Percentiles rank a stretch among this genome's conserved stretches.
phyloP scores from a whole-genome alignment of 805 yeast species.

The Cyberlindnera sargentensis region DNA sequence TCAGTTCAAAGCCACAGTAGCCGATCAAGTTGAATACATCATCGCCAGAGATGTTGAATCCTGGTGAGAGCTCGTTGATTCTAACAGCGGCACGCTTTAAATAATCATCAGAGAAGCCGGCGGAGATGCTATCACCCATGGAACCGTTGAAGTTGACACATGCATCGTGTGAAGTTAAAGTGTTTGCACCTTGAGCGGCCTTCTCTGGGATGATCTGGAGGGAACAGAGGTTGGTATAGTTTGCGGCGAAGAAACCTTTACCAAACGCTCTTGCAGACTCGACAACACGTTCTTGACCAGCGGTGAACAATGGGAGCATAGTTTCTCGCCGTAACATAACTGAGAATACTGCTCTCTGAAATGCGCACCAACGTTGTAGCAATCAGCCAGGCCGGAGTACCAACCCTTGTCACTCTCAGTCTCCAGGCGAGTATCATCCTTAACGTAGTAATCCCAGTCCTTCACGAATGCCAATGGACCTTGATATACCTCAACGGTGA shows the following conservation, averaged over 20 bases:
- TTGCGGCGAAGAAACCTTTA: constrained; percentile 42
- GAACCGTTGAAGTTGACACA: constrained; percentile 32
- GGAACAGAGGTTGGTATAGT: constrained; percentile 26
- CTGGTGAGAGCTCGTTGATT: constrained; percentile 47
- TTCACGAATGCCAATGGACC: constrained; percentile 51
- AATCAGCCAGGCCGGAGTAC: constrained; percentile 41
- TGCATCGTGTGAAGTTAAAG: constrained; percentile 40
- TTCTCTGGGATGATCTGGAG: constrained; percentile 35
- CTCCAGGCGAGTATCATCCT: constrained; percentile 33
- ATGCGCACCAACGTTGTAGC: constrained; percentile 37
- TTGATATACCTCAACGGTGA: constrained; percentile 24
- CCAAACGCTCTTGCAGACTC: constrained; percentile 40
- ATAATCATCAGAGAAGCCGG: constrained; percentile 27
- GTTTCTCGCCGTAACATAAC: constrained; percentile 30
- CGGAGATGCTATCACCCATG: constrained; percentile 11
- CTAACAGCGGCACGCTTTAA: constrained; percentile 50
- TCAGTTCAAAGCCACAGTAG: constrained; percentile 71
- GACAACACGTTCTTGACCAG: constrained; percentile 41
- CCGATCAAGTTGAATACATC: constrained; percentile 51
- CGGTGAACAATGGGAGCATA: constrained; percentile 38
- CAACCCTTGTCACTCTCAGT: constrained; percentile 31
- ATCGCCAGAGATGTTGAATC: constrained; percentile 39
- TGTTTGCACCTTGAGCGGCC: constrained; percentile 39
- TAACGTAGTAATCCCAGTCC: constrained; percentile 46
- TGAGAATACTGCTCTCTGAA: constrained; percentile 37